phyloP scores from a whole-genome alignment of 1,139 yeast species.

The Suhomyces bribrorum region DNA sequence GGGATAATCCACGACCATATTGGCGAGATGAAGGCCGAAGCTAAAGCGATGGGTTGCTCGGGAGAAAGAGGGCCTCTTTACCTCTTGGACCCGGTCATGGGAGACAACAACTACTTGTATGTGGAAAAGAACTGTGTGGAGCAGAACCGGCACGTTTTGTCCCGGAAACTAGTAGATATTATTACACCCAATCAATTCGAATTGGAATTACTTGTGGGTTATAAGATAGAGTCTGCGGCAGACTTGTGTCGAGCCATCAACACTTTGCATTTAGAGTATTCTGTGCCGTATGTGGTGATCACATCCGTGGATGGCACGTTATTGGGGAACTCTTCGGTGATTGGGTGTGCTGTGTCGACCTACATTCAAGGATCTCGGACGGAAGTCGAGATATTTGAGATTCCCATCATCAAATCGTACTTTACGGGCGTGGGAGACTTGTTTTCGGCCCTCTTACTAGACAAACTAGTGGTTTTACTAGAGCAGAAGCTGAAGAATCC shows the following conservation, averaged over 20 bases:
- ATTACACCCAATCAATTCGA: constrained; percentile 94
- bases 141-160: constrained; percentile 59
- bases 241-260: constrained; percentile 49
- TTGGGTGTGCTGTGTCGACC: constrained; percentile 60
- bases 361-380: not conserved
- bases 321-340: constrained; percentile 14
- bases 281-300: constrained; percentile 65
- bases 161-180: constrained; percentile 55
- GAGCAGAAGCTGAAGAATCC: not conserved
- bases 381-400: constrained; percentile 13
- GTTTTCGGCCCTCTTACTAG: constrained; percentile 75
- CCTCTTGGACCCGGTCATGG: constrained; percentile 91
- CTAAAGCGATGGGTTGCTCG: not conserved
- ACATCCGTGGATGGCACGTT: constrained; percentile 47
- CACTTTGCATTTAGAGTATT: constrained; percentile 49
- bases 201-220: constrained; percentile 67
- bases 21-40: constrained; percentile 11
- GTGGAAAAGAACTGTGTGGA: constrained; percentile 72
- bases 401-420: constrained; percentile 64
- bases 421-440: constrained; percentile 95
- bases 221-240: constrained; percentile 41
- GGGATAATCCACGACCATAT: constrained; percentile 18
- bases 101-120: constrained; percentile 84
- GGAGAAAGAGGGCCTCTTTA: constrained; percentile 32
- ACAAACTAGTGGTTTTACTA: constrained; percentile 39